phyloP scores from a whole-genome alignment of 2,329 filamentous ascomycete genomes.

The Penicillium sp. region DNA sequence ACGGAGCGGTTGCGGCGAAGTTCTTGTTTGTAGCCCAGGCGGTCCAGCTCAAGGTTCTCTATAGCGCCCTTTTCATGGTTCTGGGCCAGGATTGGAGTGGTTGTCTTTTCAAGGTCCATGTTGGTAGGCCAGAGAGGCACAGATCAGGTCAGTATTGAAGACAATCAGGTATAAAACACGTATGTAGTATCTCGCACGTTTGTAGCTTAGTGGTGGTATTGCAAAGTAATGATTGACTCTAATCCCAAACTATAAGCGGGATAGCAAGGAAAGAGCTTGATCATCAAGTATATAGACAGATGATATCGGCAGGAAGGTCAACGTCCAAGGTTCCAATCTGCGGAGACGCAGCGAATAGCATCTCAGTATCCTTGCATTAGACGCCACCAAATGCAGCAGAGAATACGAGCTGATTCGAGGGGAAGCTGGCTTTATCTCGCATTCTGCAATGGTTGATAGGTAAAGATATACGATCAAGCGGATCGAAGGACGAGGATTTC shows the following conservation, averaged over 20 bases:
- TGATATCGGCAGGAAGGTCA: background rate
- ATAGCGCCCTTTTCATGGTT: constrained; percentile 19
- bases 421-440: background rate
- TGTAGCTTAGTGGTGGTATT: background rate
- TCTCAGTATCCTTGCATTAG: too few relatives aligned
- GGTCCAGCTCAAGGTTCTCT: constrained; percentile 35
- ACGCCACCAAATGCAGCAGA: background rate
- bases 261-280: background rate
- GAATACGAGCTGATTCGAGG: background rate
- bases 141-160: background rate
- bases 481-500: background rate
- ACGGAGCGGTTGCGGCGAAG: constrained; percentile 60
- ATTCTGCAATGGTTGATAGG: background rate
- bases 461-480: background rate
- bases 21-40: constrained; percentile 60
- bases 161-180: too few relatives aligned
- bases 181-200: too few relatives aligned
- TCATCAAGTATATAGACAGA: background rate
- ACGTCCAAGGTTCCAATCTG: background rate
- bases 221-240: background rate
- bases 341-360: background rate
- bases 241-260: background rate
- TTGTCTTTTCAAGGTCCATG: constrained; percentile 1
- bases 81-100: background rate
- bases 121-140: background rate